Evolutionary conservation across 176 grass and related monocot species (phyloP), one percentile per base, ranked within the genome.

Genomic region (Oryza rufipogon): DNA sequence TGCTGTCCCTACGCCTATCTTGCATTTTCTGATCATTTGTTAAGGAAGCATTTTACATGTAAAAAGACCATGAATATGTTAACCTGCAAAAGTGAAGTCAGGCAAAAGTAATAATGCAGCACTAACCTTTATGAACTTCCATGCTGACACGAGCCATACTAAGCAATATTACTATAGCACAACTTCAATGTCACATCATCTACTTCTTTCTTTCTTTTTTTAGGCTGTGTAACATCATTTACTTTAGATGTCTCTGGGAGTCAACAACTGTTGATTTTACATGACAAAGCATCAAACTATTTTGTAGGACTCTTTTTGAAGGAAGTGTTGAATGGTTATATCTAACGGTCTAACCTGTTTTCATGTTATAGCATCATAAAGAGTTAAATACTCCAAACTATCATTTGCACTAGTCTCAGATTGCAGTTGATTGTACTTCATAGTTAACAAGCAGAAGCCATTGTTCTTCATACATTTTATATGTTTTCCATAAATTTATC

Each of bases 61-160:
- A 14, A 34, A 80, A 5, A 38, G 71, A 71, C 32, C n/a, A 17
- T 67, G 66, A 5, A 56, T 73, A 22, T 22, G 17, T 14, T 39
- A 78, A 78, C 4, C 30, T 88, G 7, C 23, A 66, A 74, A 38
- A 80, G 0, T 73, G 10, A 66, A 67, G 68, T 49, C 56, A 7
- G 16, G 42, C n/a, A 41, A 73, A 39, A 86, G 22, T 41, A 67
- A 6, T 63, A 15, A 33, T 45, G 10, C 65, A 60, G 60, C 45
- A 42, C 16, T 61, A 17, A 44, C 52, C 11, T 33, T 17, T 46
- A 36, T 20, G 67, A 42, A 66, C 6, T 38, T 72, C 60, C 30
- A 45, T 17, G 9, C 16, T 85, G 83, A 42, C 6, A 5, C 11
- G 6, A 25, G 1, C n/a, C 22, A 49, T 83, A 58, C 80, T 78